Percentiles rank a stretch among this genome's conserved stretches.
phyloP scores from a whole-genome alignment of 2,329 filamentous ascomycete genomes.

The Alternaria brassicae region DNA sequence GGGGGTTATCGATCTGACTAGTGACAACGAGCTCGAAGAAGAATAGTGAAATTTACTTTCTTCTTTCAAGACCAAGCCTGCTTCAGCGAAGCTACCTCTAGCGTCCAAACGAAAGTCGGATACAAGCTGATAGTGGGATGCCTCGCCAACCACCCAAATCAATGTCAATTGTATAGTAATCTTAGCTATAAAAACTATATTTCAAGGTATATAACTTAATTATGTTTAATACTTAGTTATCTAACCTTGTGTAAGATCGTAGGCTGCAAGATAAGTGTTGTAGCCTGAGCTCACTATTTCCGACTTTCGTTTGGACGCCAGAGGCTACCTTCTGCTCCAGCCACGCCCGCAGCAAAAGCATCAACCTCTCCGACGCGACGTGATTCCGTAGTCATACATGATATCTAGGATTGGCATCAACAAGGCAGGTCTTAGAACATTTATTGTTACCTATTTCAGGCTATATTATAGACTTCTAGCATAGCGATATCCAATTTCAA shows the following conservation, averaged over 20 bases:
- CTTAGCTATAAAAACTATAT: too few relatives aligned
- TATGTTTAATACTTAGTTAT: too few relatives aligned
- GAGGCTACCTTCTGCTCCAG: neutral
- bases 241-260: too few relatives aligned
- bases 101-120: too few relatives aligned
- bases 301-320: too few relatives aligned
- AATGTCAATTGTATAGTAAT: too few relatives aligned
- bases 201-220: too few relatives aligned
- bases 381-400: neutral
- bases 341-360: neutral
- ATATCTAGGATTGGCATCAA: neutral
- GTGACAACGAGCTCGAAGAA: slow-evolving; percentile 20
- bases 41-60: slow-evolving; percentile 21
- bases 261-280: too few relatives aligned
- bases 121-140: too few relatives aligned
- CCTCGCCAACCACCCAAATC: too few relatives aligned
- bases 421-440: neutral
- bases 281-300: too few relatives aligned
- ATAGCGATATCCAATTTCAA: neutral
- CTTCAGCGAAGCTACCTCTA: neutral
- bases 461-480: neutral
- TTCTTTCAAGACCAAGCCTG: slow-evolving; percentile 16
- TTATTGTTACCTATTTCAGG: neutral
- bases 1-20: slow-evolving; percentile 26
- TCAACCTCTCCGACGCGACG: neutral